A percentile compares a stretch with the other conserved stretches of the same genome.
These are phyloP conservation scores for Musa schizocarpa DNA, from an alignment of 176 grass and related monocot species.

Conservation along the genomic window DNA sequence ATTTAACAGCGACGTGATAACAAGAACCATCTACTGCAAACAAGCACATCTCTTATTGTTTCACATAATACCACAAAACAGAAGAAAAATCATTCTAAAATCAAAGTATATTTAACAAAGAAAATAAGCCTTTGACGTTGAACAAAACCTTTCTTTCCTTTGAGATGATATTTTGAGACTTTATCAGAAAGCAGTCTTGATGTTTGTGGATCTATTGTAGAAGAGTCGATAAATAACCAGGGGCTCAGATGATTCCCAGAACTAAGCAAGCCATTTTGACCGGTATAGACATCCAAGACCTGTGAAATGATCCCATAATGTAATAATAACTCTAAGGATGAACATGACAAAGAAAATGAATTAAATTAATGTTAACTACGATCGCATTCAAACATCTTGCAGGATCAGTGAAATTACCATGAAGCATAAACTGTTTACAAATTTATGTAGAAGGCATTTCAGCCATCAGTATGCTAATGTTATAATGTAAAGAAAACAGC, in stretches of 20 bases:
- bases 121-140: constrained; percentile 13
- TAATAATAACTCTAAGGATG: neutral
- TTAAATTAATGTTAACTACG: neutral
- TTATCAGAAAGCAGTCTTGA: constrained; percentile 70
- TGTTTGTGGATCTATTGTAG: constrained; percentile 88
- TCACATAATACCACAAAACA: constrained; percentile 4
- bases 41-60: no score
- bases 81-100: constrained; percentile 3
- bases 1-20: no score
- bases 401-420: neutral
- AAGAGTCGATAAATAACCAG: constrained; percentile 95
- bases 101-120: constrained; percentile 8
- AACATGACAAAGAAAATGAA: neutral
- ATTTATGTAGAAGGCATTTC: neutral
- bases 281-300: constrained; percentile 82
- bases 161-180: constrained; percentile 53
- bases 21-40: no score
- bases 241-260: constrained; percentile 30
- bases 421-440: neutral
- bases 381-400: neutral
- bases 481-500: neutral
- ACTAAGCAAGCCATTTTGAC: constrained; percentile 52
- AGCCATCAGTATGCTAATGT: neutral
- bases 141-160: constrained; percentile 66
- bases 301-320: constrained; percentile 21